These are phyloP conservation scores for Orbilia brochopaga DNA, from an alignment of 2,329 filamentous ascomycete genomes.

Conservation along the genomic window DNA sequence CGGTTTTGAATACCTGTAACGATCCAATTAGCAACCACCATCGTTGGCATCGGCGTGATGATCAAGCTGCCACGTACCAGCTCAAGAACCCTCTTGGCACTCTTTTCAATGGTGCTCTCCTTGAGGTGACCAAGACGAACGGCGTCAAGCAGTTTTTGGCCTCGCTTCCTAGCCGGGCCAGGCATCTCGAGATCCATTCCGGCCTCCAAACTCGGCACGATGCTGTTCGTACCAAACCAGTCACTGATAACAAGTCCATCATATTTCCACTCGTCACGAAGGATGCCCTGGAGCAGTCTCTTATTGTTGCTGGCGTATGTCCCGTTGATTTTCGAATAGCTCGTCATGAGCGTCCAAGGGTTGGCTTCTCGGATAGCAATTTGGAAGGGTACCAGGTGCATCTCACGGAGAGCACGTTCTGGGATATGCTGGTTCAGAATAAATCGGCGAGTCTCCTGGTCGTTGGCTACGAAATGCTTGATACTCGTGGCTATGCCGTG, in stretches of 20 bases:
- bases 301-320: constrained; percentile 65
- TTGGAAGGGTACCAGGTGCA: constrained; percentile 67
- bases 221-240: constrained; percentile 60
- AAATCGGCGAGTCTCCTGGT: constrained; percentile 67
- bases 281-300: constrained; percentile 62
- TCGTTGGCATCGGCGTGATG: neutral
- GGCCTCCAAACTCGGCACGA: constrained; percentile 55
- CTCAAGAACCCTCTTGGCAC: constrained; percentile 56
- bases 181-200: constrained; percentile 59
- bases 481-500: constrained; percentile 66
- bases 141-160: constrained; percentile 55
- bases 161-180: constrained; percentile 56
- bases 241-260: constrained; percentile 67
- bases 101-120: constrained; percentile 54
- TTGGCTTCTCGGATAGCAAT: constrained; percentile 63
- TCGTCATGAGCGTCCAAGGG: constrained; percentile 66
- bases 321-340: constrained; percentile 67
- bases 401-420: constrained; percentile 66
- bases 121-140: constrained; percentile 55
- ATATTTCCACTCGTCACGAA: constrained; percentile 67
- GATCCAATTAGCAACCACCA: neutral
- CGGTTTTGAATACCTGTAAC: constrained; percentile 53
- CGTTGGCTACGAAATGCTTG: constrained; percentile 69
- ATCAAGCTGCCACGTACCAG: constrained; percentile 52
- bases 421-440: constrained; percentile 65